These are phyloP conservation scores for Pseudofabraea citricarpa DNA, from an alignment of 2,329 filamentous ascomycete genomes.

Conservation along the genomic window DNA sequence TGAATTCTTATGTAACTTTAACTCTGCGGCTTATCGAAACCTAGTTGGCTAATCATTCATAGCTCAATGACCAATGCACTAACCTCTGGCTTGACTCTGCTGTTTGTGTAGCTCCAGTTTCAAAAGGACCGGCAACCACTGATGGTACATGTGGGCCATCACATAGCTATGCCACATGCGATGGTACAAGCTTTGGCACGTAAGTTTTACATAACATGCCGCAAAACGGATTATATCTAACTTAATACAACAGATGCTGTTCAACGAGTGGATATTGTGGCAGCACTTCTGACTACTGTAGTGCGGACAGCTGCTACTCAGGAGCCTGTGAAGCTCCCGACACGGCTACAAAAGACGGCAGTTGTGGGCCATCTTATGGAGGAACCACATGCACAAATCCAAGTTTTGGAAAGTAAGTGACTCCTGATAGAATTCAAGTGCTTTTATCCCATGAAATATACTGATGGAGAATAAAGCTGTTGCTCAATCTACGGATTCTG, in stretches of 20 bases:
- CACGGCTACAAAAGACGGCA: conserved; percentile 4
- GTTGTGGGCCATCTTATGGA: conserved; percentile 4
- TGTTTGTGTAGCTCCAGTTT: conserved; percentile 1
- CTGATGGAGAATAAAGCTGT: too few species aligned
- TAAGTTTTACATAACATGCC: too few species aligned
- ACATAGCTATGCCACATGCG: conserved; percentile 5
- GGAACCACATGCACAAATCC: not conserved
- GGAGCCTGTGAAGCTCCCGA: conserved; percentile 1
- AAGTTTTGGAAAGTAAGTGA: not conserved
- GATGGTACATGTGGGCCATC: conserved; percentile 9
- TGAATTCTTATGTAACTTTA: too few species aligned
- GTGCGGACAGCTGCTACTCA: not conserved
- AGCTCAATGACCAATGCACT: conserved; percentile 5
- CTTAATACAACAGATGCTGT: too few species aligned
- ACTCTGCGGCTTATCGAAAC: too few species aligned
- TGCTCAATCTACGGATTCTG: conserved; percentile 9
- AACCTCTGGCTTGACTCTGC: not conserved
- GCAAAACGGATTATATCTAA: too few species aligned
- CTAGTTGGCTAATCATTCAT: too few species aligned
- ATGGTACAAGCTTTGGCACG: conserved; percentile 4
- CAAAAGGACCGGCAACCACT: conserved; percentile 3
- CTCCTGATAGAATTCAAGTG: too few species aligned
- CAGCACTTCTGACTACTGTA: conserved; percentile 15
- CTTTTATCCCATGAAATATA: too few species aligned
- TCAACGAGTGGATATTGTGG: conserved; percentile 7